Evolutionary conservation across 2,329 filamentous ascomycete species (phyloP).

Genomic region (Lojkania enalia): DNA sequence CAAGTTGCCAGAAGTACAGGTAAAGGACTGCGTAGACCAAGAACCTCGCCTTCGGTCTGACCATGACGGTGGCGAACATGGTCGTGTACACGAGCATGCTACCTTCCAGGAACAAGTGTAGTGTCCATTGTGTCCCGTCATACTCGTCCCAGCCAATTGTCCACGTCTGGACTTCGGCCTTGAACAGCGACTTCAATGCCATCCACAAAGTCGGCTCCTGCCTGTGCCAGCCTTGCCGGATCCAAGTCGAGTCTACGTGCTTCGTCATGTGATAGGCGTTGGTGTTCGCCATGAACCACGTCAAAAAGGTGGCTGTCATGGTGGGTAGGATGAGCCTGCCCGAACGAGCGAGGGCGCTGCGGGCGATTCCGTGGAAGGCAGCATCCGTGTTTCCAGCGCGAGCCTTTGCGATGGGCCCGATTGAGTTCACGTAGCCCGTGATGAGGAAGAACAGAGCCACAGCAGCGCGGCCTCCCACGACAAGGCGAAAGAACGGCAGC

Average conservation of each 20-base stretch:
- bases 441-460: conserved; percentile 52
- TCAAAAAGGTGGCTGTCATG: conserved; percentile 57
- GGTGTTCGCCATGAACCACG: conserved; percentile 60
- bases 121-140: conserved; percentile 50
- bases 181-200: conserved; percentile 36
- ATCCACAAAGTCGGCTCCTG: conserved; percentile 38
- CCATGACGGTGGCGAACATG: conserved; percentile 46
- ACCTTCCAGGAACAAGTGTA: conserved; percentile 48
- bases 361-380: conserved; percentile 59
- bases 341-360: conserved; percentile 61
- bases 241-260: conserved; percentile 63
- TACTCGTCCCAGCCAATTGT: conserved; percentile 46
- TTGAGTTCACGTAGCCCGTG: conserved; percentile 67
- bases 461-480: conserved; percentile 54
- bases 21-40: conserved; percentile 44
- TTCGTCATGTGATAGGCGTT: conserved; percentile 61
- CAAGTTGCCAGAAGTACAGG: conserved; percentile 45
- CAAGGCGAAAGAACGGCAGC: conserved; percentile 61
- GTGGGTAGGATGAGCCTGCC: conserved; percentile 63
- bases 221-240: conserved; percentile 48
- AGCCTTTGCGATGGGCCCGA: conserved; percentile 62
- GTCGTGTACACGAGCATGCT: conserved; percentile 49
- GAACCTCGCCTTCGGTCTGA: conserved; percentile 42
- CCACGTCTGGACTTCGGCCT: conserved; percentile 43
- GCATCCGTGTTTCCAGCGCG: conserved; percentile 58